phyloP scores from a whole-genome alignment of 2,329 filamentous ascomycete species.

The Lasiodiplodia gonubiensis region DNA sequence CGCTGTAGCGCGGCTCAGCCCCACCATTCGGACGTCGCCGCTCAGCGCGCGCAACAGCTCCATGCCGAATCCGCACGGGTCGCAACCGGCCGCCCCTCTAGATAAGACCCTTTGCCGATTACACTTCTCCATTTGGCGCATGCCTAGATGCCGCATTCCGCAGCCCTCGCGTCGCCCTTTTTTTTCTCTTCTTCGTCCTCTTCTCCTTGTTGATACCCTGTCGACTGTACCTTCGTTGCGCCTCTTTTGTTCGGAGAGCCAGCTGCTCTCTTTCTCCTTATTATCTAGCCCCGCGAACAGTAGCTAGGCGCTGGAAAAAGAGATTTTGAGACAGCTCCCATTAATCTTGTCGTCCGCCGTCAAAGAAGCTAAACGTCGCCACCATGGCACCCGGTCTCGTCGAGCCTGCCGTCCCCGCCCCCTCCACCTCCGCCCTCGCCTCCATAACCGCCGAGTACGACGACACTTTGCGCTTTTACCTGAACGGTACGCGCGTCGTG shows the following conservation, averaged over 20 bases:
- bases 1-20: not conserved
- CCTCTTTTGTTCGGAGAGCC: not conserved
- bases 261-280: not conserved
- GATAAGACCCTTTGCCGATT: constrained; percentile 27
- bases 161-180: not conserved
- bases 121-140: constrained; percentile 8
- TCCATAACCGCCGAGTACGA: constrained; percentile 78
- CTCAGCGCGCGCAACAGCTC: constrained; percentile 21
- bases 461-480: constrained; percentile 87
- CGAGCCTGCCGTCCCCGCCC: constrained; percentile 54
- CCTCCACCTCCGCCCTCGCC: constrained; percentile 56
- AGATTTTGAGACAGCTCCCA: not conserved
- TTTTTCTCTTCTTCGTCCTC: not conserved
- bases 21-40: constrained; percentile 30
- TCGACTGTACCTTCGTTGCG: not conserved
- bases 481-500: constrained; percentile 89
- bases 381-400: constrained; percentile 66
- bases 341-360: not conserved
- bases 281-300: not conserved
- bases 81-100: constrained; percentile 15
- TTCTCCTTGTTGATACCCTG: not conserved
- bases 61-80: constrained; percentile 15
- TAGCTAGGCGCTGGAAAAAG: not conserved
- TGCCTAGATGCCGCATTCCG: not conserved
- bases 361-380: constrained; percentile 1